phyloP scores from a whole-genome alignment of 768 basidiomycete species.

The Russula olivacea region DNA sequence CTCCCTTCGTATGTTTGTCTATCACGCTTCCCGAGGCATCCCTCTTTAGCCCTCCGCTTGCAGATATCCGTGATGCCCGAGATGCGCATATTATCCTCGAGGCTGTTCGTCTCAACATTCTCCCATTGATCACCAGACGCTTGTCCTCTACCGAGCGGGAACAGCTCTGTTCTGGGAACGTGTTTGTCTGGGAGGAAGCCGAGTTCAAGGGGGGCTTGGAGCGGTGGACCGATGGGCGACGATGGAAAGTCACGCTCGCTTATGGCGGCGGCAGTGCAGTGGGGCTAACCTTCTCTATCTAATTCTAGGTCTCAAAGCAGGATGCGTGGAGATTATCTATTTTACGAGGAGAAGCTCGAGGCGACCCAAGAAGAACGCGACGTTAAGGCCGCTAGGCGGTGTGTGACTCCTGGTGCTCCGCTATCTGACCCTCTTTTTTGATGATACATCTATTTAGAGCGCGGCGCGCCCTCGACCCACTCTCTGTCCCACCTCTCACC shows the following conservation, averaged over 20 bases:
- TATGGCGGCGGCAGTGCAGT: not conserved
- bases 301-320: constrained; percentile 69
- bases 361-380: constrained; percentile 75
- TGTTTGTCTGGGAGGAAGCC: constrained; percentile 84
- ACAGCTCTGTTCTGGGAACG: constrained; percentile 62
- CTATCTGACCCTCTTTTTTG: not conserved
- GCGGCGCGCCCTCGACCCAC: constrained; percentile 55
- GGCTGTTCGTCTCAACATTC: constrained; percentile 62
- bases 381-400: constrained; percentile 75
- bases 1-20: constrained; percentile 20
- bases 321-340: constrained; percentile 77
- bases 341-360: constrained; percentile 80
- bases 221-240: constrained; percentile 76
- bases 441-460: constrained; percentile 36
- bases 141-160: constrained; percentile 66
- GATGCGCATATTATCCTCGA: constrained; percentile 74
- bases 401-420: constrained; percentile 23
- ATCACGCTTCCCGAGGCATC: not conserved
- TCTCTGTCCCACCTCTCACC: constrained; percentile 49
- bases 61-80: constrained; percentile 74
- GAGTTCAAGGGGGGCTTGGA: constrained; percentile 57
- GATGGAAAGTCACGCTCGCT: constrained; percentile 46
- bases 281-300: constrained; percentile 9
- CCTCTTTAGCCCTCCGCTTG: not conserved
- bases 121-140: constrained; percentile 67